phyloP scores from a whole-genome alignment of 2,329 filamentous ascomycete genomes.

The Phoma sp. region DNA sequence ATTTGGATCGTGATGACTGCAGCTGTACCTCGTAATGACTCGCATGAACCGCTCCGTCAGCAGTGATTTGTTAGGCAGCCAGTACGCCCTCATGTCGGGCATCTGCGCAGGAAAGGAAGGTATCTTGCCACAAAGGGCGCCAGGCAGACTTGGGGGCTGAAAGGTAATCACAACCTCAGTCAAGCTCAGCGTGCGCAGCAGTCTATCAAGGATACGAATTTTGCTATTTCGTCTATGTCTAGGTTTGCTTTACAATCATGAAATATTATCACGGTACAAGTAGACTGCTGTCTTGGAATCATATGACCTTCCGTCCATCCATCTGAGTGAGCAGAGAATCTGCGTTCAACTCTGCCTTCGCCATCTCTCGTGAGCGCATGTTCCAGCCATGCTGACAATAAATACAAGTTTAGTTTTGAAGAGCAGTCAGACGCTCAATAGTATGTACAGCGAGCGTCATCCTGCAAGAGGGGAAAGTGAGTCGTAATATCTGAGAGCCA shows the following conservation, averaged over 20 bases:
- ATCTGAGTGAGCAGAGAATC: slow-evolving; percentile 27
- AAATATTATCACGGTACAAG: slow-evolving; percentile 16
- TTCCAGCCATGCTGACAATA: slow-evolving; percentile 28
- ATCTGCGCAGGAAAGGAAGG: not conserved
- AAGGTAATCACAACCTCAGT: slow-evolving; percentile 13
- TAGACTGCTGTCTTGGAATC: not conserved
- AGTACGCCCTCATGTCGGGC: slow-evolving; percentile 2
- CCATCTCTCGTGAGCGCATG: slow-evolving; percentile 24
- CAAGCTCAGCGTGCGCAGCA: not conserved
- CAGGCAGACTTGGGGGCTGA: slow-evolving; percentile 16
- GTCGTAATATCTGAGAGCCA: slow-evolving; percentile 19
- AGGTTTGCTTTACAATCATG: slow-evolving; percentile 1
- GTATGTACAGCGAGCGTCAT: slow-evolving; percentile 42
- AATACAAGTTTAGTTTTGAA: slow-evolving; percentile 20
- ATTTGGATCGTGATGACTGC: slow-evolving; percentile 3
- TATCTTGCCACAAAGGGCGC: slow-evolving; percentile 1
- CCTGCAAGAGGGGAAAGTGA: slow-evolving; percentile 31
- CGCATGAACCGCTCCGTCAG: not conserved
- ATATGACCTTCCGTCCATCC: not conserved
- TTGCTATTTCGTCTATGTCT: not conserved
- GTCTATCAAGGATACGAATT: not conserved
- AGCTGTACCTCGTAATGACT: slow-evolving; percentile 1
- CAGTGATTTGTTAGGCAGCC: slow-evolving; percentile 5
- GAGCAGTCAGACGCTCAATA: slow-evolving; percentile 30
- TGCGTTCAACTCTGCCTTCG: slow-evolving; percentile 10